Evolutionary conservation across 2,329 filamentous ascomycete genomes (phyloP).

Genomic region (Malbranchea cinnamomea): DNA sequence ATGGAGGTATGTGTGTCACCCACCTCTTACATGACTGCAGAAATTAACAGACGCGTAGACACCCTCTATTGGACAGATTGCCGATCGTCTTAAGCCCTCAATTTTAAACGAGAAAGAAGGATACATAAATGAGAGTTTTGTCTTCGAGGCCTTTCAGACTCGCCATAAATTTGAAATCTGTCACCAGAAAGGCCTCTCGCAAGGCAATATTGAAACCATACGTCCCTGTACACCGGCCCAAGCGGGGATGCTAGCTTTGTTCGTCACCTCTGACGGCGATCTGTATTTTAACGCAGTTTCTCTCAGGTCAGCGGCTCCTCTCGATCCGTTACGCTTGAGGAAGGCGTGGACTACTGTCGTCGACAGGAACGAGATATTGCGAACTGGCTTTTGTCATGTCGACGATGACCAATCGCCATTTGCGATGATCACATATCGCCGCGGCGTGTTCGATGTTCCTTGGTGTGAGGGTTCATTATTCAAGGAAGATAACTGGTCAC

Average conservation of each 20-base stretch:
- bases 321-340: constrained; percentile 31
- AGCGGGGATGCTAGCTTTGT: constrained; percentile 63
- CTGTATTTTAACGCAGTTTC: constrained; percentile 63
- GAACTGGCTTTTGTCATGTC: constrained; percentile 55
- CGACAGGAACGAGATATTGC: constrained; percentile 52
- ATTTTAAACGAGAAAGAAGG: constrained; percentile 13
- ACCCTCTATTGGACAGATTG: constrained; percentile 22
- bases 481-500: constrained; percentile 3
- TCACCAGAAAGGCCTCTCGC: constrained; percentile 16
- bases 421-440: constrained; percentile 54
- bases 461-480: constrained; percentile 16
- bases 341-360: constrained; percentile 46
- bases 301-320: constrained; percentile 32
- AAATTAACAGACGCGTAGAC: constrained; percentile 17
- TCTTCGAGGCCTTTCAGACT: constrained; percentile 39
- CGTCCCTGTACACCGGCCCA: constrained; percentile 71
- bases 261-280: constrained; percentile 47
- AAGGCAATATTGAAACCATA: constrained; percentile 38
- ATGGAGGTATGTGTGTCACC: constrained; percentile 38
- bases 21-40: constrained; percentile 4
- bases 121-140: constrained; percentile 20
- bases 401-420: constrained; percentile 49
- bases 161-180: constrained; percentile 23
- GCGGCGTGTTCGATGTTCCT: constrained; percentile 21
- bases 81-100: constrained; percentile 26